phyloP scores from a whole-genome alignment of 2,329 filamentous ascomycete species.

The Colletotrichum sp. region DNA sequence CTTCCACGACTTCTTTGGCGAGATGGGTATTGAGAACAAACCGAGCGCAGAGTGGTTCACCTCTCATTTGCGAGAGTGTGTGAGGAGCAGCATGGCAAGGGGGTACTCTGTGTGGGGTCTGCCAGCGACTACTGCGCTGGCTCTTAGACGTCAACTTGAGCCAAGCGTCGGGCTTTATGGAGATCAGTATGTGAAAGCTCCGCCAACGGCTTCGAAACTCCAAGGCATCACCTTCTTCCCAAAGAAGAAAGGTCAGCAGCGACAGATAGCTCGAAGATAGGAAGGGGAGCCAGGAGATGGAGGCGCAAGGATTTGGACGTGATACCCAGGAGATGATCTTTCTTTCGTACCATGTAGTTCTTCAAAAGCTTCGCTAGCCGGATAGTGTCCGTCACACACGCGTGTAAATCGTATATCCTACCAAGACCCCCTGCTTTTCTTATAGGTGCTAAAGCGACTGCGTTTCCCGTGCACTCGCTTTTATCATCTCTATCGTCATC shows the following conservation, averaged over 20 bases:
- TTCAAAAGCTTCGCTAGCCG: not conserved
- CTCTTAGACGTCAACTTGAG: not conserved
- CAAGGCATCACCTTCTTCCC: not conserved
- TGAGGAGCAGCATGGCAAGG: constrained; percentile 33
- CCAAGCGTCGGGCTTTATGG: not conserved
- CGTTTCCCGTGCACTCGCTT: not conserved
- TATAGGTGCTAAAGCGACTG: not conserved
- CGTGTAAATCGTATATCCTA: not conserved
- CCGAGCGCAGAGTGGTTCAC: constrained; percentile 33
- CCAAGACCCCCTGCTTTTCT: not conserved
- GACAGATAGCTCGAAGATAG: not conserved
- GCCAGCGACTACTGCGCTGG: not conserved
- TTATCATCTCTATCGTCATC: not conserved
- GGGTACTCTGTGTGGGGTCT: constrained; percentile 32
- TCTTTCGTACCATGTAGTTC: not conserved
- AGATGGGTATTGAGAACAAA: constrained; percentile 43
- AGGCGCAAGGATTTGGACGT: not conserved
- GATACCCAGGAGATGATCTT: not conserved
- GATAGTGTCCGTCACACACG: not conserved
- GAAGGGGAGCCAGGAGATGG: not conserved
- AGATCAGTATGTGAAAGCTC: not conserved
- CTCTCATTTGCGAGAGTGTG: constrained; percentile 35
- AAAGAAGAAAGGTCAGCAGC: not conserved
- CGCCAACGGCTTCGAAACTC: not conserved
- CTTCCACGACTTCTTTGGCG: constrained; percentile 46